These are phyloP conservation scores for Adiantum capillusveneris DNA, from an alignment of 75 land plant genomes.

Conservation along the genomic window DNA sequence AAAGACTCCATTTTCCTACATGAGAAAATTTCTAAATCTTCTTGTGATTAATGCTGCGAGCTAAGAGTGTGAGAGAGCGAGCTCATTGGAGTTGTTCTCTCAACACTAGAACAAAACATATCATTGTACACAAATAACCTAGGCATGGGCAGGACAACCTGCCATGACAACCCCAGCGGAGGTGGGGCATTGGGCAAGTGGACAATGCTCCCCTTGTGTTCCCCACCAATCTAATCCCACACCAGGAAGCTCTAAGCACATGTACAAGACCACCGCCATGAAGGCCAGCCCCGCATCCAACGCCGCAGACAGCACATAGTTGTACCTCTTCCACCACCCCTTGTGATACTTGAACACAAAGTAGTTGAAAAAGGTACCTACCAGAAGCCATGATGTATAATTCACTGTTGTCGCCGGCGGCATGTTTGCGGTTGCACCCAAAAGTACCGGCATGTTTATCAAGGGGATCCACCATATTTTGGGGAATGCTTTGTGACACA, in stretches of 20 bases:
- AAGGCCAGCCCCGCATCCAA: conserved; percentile 73
- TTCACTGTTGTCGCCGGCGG: conserved; percentile 48
- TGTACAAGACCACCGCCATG: conserved; percentile 38
- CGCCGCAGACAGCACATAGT: conserved; percentile 56
- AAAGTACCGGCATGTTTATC: conserved; percentile 39
- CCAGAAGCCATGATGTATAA: conserved; percentile 43
- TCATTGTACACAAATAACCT: too few species aligned
- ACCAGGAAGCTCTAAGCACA: conserved; percentile 18
- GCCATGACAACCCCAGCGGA: conserved; percentile 10
- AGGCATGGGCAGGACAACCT: conserved; percentile 10
- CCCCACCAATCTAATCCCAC: conserved; percentile 40
- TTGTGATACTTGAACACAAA: conserved; percentile 31
- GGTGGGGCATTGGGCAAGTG: conserved; percentile 28
- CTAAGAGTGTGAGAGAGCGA: too few species aligned
- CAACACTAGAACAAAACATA: too few species aligned
- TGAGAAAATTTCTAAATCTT: too few species aligned
- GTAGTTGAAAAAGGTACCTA: conserved; percentile 50
- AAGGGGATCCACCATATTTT: conserved; percentile 17
- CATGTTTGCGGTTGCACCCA: conserved; percentile 43
- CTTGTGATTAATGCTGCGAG: too few species aligned
- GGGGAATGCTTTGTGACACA: conserved; percentile 24
- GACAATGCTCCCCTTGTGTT: conserved; percentile 12
- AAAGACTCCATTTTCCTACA: too few species aligned
- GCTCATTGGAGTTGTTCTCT: too few species aligned
- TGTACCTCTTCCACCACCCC: conserved; percentile 59